These are phyloP conservation scores for Irpex lacteus DNA, from an alignment of 1,284 basidiomycete species.

Conservation along the genomic window DNA sequence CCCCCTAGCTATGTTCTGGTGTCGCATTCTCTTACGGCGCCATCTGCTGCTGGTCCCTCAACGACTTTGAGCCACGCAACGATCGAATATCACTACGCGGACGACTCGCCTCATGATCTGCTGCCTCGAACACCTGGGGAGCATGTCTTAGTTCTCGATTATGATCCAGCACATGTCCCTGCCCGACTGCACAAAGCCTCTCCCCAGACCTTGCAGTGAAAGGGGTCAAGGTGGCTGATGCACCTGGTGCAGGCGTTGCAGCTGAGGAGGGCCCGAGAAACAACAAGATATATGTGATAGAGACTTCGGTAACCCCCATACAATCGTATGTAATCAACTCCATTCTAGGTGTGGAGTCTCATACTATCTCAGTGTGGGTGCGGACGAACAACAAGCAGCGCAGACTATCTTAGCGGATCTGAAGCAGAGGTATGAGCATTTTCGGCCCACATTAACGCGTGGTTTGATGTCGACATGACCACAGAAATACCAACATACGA, in stretches of 20 bases:
- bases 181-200: slow-evolving; percentile 55
- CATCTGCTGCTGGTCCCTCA: slow-evolving; percentile 26
- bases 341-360: neutral
- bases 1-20: slow-evolving; percentile 64
- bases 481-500: slow-evolving; percentile 57
- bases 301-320: slow-evolving; percentile 45
- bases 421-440: slow-evolving; percentile 52
- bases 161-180: slow-evolving; percentile 39
- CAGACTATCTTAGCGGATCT: slow-evolving; percentile 53
- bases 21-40: slow-evolving; percentile 36
- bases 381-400: slow-evolving; percentile 45
- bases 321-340: slow-evolving; percentile 23
- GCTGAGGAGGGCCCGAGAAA: slow-evolving; percentile 45
- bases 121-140: slow-evolving; percentile 58
- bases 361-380: slow-evolving; percentile 15
- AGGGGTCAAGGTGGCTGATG: slow-evolving; percentile 61
- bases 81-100: slow-evolving; percentile 79
- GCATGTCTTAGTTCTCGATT: slow-evolving; percentile 70
- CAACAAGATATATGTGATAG: slow-evolving; percentile 70
- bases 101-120: slow-evolving; percentile 63
- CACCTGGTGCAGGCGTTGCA: slow-evolving; percentile 59
- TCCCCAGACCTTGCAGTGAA: slow-evolving; percentile 58
- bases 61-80: slow-evolving; percentile 62
- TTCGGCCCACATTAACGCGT: neutral
- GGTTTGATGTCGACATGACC: neutral